Conservation (phyloP, 2,329 filamentous ascomycete genomes). For the Colletotrichum eleusines region DNA sequence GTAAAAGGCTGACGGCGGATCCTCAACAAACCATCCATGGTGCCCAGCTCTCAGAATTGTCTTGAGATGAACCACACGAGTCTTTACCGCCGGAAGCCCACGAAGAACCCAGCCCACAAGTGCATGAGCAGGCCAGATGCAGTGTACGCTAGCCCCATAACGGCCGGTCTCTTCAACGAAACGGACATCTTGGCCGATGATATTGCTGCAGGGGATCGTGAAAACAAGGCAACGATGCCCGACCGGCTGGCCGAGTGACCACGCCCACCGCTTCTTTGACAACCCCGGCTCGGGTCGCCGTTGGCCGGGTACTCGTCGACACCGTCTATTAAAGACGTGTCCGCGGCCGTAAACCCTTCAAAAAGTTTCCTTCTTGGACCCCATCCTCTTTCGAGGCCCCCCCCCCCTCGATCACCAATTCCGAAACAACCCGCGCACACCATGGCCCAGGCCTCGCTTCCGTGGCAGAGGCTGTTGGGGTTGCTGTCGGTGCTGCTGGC, state of each 20-base stretch:
- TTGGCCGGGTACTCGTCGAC: constrained; percentile 28
- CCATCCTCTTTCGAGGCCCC: constrained; percentile 40
- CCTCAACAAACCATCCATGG: constrained; percentile 28
- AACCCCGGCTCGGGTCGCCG: constrained; percentile 5
- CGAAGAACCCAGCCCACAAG: constrained; percentile 19
- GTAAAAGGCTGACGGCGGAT: constrained; percentile 3
- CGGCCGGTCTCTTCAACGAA: constrained; percentile 28
- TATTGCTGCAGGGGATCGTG: constrained; percentile 10
- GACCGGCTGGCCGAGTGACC: constrained; percentile 29
- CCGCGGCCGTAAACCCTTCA: constrained; percentile 19
- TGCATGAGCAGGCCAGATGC: constrained; percentile 24
- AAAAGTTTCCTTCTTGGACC: constrained; percentile 23
- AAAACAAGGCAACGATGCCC: constrained; percentile 2
- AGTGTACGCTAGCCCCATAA: constrained; percentile 15
- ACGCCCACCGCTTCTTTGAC: constrained; percentile 32
- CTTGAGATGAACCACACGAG: constrained; percentile 27
- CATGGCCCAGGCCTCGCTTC: constrained; percentile 40
- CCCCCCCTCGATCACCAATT: constrained; percentile 32
- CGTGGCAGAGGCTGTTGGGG: constrained; percentile 40
- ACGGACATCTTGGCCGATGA: constrained; percentile 15
- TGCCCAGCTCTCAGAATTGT: constrained; percentile 13
- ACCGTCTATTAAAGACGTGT: constrained; percentile 36
- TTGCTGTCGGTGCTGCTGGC: constrained; percentile 39
- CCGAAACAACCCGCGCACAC: not conserved
- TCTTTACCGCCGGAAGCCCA: constrained; percentile 31